Conservation (phyloP, 495 filamentous ascomycete genomes). For the Thozetella sp. region DNA sequence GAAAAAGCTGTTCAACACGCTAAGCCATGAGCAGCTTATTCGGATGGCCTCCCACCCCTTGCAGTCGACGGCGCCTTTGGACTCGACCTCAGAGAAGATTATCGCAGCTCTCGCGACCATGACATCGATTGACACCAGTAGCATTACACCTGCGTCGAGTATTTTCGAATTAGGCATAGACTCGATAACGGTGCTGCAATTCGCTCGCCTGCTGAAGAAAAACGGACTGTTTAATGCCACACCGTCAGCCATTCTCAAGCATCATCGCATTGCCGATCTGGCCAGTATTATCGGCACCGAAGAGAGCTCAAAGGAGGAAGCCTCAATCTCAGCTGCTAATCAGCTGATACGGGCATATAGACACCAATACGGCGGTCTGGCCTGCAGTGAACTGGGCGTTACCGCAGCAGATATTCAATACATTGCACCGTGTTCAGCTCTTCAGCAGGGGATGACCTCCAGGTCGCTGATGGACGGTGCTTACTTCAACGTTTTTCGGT, state of each 20-base stretch:
- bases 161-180: constrained; percentile 84
- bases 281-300: constrained; percentile 10
- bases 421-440: constrained; percentile 74
- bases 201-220: constrained; percentile 53
- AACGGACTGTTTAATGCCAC: constrained; percentile 57
- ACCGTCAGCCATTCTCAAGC: constrained; percentile 66
- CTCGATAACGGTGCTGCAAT: constrained; percentile 74
- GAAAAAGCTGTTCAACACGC: constrained; percentile 55
- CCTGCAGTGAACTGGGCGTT: constrained; percentile 48
- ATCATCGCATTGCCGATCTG: constrained; percentile 41
- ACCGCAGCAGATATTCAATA: constrained; percentile 56
- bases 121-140: constrained; percentile 33
- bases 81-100: constrained; percentile 45
- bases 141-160: constrained; percentile 57
- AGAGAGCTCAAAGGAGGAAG: neutral
- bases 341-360: constrained; percentile 27
- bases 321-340: constrained; percentile 8
- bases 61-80: constrained; percentile 16
- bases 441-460: constrained; percentile 81
- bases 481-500: constrained; percentile 73
- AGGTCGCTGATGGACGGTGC: constrained; percentile 58
- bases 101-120: constrained; percentile 52
- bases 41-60: constrained; percentile 10
- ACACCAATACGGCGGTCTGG: constrained; percentile 20
- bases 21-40: constrained; percentile 59